Percentiles rank a stretch among this genome's conserved stretches.
phyloP scores from a whole-genome alignment of 2,329 filamentous ascomycete species.

The Cyphellophora europaea region DNA sequence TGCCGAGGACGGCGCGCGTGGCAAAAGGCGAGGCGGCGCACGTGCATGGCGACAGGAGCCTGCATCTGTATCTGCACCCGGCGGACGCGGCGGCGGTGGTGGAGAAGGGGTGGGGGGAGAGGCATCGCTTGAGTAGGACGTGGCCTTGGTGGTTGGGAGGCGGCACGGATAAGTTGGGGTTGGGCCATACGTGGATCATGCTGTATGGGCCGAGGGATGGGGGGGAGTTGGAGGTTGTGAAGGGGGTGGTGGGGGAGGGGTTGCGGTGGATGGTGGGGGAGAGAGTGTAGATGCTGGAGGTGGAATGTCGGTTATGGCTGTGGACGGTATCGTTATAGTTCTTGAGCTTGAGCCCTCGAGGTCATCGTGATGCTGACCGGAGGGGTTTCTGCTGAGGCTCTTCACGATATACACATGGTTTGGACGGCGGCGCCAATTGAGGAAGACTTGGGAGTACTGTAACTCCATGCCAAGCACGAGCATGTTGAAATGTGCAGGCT shows the following conservation, averaged over 20 bases:
- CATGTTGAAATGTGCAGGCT: too few species aligned
- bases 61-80: slow-evolving; percentile 75
- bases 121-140: slow-evolving; percentile 44
- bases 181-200: slow-evolving; percentile 42
- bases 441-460: too few species aligned
- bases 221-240: slow-evolving; percentile 56
- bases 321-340: too few species aligned
- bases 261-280: background rate
- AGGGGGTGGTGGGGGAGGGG: slow-evolving; percentile 54
- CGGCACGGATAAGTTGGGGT: slow-evolving; percentile 11
- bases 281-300: too few species aligned
- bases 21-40: slow-evolving; percentile 70
- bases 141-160: slow-evolving; percentile 55
- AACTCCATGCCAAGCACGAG: too few species aligned
- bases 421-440: too few species aligned
- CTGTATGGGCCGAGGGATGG: slow-evolving; percentile 68
- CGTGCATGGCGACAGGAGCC: slow-evolving; percentile 65
- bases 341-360: too few species aligned
- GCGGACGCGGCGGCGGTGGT: slow-evolving; percentile 65
- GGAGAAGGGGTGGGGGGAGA: slow-evolving; percentile 69
- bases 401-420: too few species aligned
- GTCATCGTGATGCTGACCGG: too few species aligned
- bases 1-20: slow-evolving; percentile 43
- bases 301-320: too few species aligned
- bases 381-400: too few species aligned